Conservation (phyloP, 2,329 filamentous ascomycete species). For the Apiospora koreana region DNA sequence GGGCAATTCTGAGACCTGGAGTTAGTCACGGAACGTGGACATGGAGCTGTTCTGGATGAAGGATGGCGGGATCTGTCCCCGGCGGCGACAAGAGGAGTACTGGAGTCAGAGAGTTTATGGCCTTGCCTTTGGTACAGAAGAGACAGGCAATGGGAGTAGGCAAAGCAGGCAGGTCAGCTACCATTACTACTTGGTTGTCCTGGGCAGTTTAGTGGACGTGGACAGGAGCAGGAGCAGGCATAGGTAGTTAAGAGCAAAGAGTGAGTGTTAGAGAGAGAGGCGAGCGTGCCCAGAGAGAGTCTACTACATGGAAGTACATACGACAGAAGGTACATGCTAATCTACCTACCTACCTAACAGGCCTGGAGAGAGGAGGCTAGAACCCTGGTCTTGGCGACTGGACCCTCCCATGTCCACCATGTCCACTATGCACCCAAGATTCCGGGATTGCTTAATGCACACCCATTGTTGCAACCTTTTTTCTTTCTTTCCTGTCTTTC, state of each 20-base stretch:
- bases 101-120: not conserved
- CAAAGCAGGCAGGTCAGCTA: not conserved
- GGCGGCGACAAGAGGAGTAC: not conserved
- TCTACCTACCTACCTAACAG: not conserved
- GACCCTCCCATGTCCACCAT: slow-evolving; percentile 19
- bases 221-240: not conserved
- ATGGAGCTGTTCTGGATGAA: not conserved
- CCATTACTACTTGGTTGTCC: not conserved
- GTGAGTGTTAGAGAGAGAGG: not conserved
- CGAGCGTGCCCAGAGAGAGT: no score
- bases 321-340: no score
- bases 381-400: slow-evolving; percentile 29
- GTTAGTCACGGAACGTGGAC: not conserved
- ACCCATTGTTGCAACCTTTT: slow-evolving; percentile 1
- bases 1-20: not conserved
- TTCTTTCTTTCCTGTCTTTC: not conserved
- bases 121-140: not conserved
- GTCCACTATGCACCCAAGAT: slow-evolving; percentile 34
- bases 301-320: not conserved
- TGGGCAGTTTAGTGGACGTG: not conserved
- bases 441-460: slow-evolving; percentile 29
- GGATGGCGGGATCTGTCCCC: not conserved
- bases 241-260: no score
- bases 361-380: slow-evolving; percentile 24
- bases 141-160: not conserved